Conservation (phyloP, 2,329 filamentous ascomycete species). For the Fusarium falciforme region DNA sequence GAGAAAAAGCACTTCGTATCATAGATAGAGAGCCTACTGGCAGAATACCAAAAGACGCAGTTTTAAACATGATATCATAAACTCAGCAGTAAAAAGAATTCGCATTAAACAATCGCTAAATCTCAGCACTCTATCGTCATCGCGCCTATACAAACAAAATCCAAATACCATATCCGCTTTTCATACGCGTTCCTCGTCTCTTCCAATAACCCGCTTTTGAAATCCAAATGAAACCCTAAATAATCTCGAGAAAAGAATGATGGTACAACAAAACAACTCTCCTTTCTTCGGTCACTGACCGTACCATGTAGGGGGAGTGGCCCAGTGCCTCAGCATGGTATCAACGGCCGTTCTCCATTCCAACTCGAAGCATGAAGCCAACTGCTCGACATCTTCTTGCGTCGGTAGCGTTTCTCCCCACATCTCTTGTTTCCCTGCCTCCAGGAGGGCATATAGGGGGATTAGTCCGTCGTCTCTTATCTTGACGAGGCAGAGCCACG, state of each 20-base stretch:
- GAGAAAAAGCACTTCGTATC: background rate
- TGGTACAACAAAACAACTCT: background rate
- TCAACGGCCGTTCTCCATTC: constrained; percentile 76
- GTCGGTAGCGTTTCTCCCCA: constrained; percentile 72
- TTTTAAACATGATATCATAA: background rate
- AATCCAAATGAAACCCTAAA: background rate
- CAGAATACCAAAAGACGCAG: background rate
- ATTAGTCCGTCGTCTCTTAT: constrained; percentile 73
- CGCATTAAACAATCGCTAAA: background rate
- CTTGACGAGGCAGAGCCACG: constrained; percentile 77
- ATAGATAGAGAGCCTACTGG: background rate
- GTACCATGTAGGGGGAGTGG: constrained; percentile 67
- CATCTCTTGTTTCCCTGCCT: constrained; percentile 74
- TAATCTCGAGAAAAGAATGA: background rate
- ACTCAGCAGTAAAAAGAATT: background rate
- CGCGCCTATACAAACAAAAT: background rate
- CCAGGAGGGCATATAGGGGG: constrained; percentile 67
- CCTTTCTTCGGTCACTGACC: background rate
- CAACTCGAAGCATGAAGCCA: constrained; percentile 70
- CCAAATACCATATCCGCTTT: background rate
- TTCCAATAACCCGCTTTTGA: background rate
- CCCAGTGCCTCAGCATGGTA: constrained; percentile 77
- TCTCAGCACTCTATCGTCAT: background rate
- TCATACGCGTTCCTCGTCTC: background rate
- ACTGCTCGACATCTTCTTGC: constrained; percentile 65